Percentiles rank a stretch among this genome's conserved stretches.
Evolutionary conservation across 805 yeast genomes (phyloP).

Genomic region (Wickerhamomyces silvicola): DNA sequence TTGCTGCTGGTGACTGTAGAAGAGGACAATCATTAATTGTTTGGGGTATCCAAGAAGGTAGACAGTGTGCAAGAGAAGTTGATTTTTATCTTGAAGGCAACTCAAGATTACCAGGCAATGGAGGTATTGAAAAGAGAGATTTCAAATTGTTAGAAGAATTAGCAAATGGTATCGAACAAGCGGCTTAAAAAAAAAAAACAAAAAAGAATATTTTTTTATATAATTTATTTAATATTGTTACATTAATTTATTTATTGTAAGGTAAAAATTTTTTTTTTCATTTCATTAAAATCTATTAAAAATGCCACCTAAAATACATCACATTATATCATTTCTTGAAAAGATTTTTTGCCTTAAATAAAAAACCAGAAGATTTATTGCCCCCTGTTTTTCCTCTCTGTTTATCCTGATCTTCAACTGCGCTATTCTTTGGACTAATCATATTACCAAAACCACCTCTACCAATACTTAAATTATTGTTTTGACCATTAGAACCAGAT

Average conservation of each 20-base stretch:
- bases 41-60: conserved; percentile 99
- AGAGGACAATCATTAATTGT: conserved; percentile 97
- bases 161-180: conserved; percentile 30
- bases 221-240: no score
- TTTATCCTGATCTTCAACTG: conserved; percentile 14
- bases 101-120: conserved; percentile 87
- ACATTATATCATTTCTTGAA: conserved; percentile 32
- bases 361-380: no score
- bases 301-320: no score
- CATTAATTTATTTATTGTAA: no score
- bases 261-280: no score
- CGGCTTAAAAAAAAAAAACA: conserved; percentile 30
- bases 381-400: conserved; percentile 20
- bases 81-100: conserved; percentile 73
- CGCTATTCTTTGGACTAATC: conserved; percentile 29
- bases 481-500: conserved; percentile 24
- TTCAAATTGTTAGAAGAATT: conserved; percentile 70
- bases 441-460: conserved; percentile 66
- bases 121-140: conserved; percentile 84
- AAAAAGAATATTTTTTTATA: no score
- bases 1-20: conserved; percentile 98
- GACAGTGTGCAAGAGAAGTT: conserved; percentile 96
- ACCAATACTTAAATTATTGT: conserved; percentile 36
- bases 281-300: no score
- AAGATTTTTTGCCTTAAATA: conserved; percentile 39